A percentile compares a stretch with the other conserved stretches of the same genome.
Evolutionary conservation across 148 eudicot genomes (phyloP).

Genomic region (Dysphania ambrosioides): DNA sequence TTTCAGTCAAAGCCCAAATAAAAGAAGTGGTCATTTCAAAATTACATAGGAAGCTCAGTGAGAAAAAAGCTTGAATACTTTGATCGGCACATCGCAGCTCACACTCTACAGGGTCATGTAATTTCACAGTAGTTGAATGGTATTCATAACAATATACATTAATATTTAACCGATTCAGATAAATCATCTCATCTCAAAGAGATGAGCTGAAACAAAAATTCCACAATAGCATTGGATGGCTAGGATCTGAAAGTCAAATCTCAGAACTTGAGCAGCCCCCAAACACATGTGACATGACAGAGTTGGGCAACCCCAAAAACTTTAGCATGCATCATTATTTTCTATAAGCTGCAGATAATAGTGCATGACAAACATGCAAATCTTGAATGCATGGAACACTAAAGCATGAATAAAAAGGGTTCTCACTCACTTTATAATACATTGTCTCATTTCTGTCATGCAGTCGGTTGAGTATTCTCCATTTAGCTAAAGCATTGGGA

Average conservation of each 20-base stretch:
- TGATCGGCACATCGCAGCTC: neutral
- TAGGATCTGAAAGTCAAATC: neutral
- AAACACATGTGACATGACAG: too few relatives aligned
- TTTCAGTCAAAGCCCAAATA: neutral
- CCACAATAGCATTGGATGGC: neutral
- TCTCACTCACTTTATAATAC: constrained; percentile 72
- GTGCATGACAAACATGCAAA: neutral
- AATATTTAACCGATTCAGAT: neutral
- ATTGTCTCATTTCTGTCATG: constrained; percentile 97
- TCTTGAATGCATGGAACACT: neutral
- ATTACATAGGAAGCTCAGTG: neutral
- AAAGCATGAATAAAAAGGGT: neutral
- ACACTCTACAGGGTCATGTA: neutral
- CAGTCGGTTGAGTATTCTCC: constrained; percentile 94
- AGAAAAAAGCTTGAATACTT: neutral
- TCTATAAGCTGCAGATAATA: too few relatives aligned
- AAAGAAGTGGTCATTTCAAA: neutral
- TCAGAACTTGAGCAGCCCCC: neutral
- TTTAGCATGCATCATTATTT: neutral
- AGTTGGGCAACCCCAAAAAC: neutral
- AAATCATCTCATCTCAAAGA: neutral
- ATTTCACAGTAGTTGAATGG: neutral
- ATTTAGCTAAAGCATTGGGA: constrained; percentile 84
- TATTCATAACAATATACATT: neutral
- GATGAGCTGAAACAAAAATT: neutral